Base-by-base conservation (phyloP, 1,284 basidiomycete genomes). In the Cryptococcus jaspeensis region DNA sequence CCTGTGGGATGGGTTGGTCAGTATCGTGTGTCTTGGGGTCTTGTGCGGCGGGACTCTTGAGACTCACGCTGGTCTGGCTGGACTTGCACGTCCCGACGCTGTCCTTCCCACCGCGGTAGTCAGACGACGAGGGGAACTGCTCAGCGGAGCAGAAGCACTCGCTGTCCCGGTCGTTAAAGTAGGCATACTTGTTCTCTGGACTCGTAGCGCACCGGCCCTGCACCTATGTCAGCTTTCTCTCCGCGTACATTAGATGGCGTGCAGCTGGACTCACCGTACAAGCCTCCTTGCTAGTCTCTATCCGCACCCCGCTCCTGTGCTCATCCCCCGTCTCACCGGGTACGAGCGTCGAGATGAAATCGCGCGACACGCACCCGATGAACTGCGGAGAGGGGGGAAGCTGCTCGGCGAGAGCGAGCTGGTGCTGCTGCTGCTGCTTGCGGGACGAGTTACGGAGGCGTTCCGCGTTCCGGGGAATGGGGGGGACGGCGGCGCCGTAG, bases 21-120 rank as follows among this genome's bases (percentile, higher is more conserved):
- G 40, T 28, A 11, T 12, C n/a, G 8, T 42, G 15, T 15, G 16
- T 20, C 20, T 12, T 8, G 25, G 4, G 44, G 25, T 20, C 3
- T 5, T 3, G 25, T 16, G 22, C 13, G 23, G 13, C 2, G 43
- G 11, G 18, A 22, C n/a, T 2, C 5, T 23, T 25, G 5, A 25
- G 8, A 52, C 52, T 44, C 25, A 46, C 52, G 37, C 16, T 53
- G 35, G 44, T 37, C 20, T 53, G 40, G 23, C 35, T 20, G 6
- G 20, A n/a, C n/a, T 9, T 32, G 42, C 52, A 53, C 1, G 25
- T 38, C 9, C 52, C 52, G 20, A 46, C 42, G 25, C 18, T 25
- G 42, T 46, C 42, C 16, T 43, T 46, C n/a, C 9, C 43, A 18
- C 22, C 42, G 2, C 41, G 32, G 18, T 32, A 16, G 23, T 45